phyloP scores from a whole-genome alignment of 768 basidiomycete species.

The Xanthoconium stramineum region DNA sequence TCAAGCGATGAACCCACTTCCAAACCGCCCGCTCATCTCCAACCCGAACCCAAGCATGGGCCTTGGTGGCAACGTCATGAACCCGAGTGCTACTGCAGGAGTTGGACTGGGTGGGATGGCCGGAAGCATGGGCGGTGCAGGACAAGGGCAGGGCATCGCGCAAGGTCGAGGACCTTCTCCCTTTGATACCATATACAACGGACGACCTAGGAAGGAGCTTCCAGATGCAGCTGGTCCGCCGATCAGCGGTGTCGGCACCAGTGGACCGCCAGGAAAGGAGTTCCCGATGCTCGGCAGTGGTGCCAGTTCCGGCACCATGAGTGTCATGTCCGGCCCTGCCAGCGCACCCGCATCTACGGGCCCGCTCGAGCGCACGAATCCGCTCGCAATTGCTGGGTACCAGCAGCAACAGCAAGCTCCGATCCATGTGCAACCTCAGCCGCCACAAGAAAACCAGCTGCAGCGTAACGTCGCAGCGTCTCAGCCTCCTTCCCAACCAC shows the following conservation, averaged over 20 bases:
- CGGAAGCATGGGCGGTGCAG: conserved; percentile 8
- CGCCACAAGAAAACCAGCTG: conserved; percentile 30
- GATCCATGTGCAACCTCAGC: conserved; percentile 27
- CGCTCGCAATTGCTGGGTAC: conserved; percentile 33
- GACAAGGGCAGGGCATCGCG: conserved; percentile 30
- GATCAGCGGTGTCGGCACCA: conserved; percentile 43
- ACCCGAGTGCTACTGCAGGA: conserved; percentile 13
- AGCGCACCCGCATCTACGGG: conserved; percentile 46
- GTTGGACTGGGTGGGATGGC: conserved; percentile 13
- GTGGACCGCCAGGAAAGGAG: conserved; percentile 47
- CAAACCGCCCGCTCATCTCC: conserved; percentile 70
- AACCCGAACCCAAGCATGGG: conserved; percentile 41
- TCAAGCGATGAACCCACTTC: conserved; percentile 95
- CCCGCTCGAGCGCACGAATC: conserved; percentile 52
- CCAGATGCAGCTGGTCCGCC: conserved; percentile 51
- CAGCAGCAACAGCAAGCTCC: conserved; percentile 35
- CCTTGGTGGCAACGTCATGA: conserved; percentile 16
- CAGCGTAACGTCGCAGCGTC: conserved; percentile 16
- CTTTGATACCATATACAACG: conserved; percentile 75
- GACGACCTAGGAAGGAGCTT: conserved; percentile 76
- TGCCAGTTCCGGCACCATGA: conserved; percentile 32
- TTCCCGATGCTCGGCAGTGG: conserved; percentile 55
- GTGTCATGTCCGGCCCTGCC: conserved; percentile 49
- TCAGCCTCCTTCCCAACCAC: conserved; percentile 35
- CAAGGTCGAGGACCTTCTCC: conserved; percentile 41